phyloP scores from a whole-genome alignment of 805 yeast species.

The Teunomyces barrocoloradensis region DNA sequence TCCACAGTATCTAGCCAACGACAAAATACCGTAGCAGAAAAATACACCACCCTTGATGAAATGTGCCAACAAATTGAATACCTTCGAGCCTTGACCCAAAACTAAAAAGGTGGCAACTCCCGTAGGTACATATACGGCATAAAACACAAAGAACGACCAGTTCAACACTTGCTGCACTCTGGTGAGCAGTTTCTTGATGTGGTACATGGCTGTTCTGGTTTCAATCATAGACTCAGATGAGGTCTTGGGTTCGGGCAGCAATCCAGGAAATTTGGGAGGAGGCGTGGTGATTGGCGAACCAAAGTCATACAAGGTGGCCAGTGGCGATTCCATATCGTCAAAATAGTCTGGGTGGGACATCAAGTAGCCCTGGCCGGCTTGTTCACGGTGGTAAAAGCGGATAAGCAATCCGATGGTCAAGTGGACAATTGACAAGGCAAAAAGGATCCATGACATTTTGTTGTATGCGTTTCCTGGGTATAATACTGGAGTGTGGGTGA shows the following conservation, averaged over 20 bases:
- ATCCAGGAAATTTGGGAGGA: not conserved
- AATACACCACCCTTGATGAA: constrained; percentile 96
- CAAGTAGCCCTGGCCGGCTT: constrained; percentile 10
- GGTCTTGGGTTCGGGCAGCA: not conserved
- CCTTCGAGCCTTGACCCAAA: constrained; percentile 62
- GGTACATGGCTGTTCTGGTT: not conserved
- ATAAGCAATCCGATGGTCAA: constrained; percentile 51
- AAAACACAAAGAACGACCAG: constrained; percentile 62
- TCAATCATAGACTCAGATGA: not conserved
- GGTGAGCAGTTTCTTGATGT: not conserved
- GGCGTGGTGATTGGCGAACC: not conserved
- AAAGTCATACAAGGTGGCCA: constrained; percentile 9
- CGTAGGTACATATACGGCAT: constrained; percentile 55
- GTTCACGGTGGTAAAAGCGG: constrained; percentile 13
- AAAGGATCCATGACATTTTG: constrained; percentile 59
- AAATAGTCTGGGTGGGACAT: constrained; percentile 14
- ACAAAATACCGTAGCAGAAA: constrained; percentile 66
- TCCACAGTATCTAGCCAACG: constrained; percentile 88
- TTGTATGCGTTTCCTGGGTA: constrained; percentile 78
- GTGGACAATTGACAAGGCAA: constrained; percentile 53
- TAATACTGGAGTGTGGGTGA: constrained; percentile 55
- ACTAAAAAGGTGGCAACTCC: constrained; percentile 65
- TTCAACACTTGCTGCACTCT: constrained; percentile 33
- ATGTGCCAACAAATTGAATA: constrained; percentile 88
- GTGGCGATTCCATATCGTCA: constrained; percentile 12